Conservation (phyloP, 208 protist genomes). For the Giardia muris region DNA sequence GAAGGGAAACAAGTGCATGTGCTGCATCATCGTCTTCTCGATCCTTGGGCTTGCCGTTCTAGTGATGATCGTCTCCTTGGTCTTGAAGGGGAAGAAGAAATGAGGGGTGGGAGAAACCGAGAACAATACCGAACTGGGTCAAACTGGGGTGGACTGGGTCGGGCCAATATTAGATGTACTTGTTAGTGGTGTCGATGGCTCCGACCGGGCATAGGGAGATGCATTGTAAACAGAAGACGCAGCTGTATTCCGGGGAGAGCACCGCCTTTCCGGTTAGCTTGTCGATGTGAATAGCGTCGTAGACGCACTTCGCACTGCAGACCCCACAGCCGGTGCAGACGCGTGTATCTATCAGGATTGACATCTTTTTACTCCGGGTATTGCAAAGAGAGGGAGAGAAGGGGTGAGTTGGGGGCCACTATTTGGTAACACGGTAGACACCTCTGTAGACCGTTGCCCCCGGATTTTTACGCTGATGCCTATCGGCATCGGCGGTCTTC, state of each 20-base stretch:
- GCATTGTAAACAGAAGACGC: not conserved
- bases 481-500: not conserved
- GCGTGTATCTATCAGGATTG: not conserved
- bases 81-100: not conserved
- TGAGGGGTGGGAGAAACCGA: too few species aligned
- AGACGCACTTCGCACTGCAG: not conserved
- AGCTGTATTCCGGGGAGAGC: not conserved
- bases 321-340: not conserved
- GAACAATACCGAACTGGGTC: too few species aligned
- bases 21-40: not conserved
- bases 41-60: not conserved
- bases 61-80: not conserved
- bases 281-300: not conserved
- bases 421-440: not conserved
- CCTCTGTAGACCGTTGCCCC: not conserved
- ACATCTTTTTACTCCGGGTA: too few species aligned
- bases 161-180: not conserved
- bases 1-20: not conserved
- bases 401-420: too few species aligned
- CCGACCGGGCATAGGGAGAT: not conserved
- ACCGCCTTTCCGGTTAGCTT: not conserved
- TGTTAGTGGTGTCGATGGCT: not conserved
- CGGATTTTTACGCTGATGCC: slow-evolving; percentile 22
- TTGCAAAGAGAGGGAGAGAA: too few species aligned
- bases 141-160: not conserved